Conservation (phyloP, 176 grass and related monocot species). For the Ananas comosus region DNA sequence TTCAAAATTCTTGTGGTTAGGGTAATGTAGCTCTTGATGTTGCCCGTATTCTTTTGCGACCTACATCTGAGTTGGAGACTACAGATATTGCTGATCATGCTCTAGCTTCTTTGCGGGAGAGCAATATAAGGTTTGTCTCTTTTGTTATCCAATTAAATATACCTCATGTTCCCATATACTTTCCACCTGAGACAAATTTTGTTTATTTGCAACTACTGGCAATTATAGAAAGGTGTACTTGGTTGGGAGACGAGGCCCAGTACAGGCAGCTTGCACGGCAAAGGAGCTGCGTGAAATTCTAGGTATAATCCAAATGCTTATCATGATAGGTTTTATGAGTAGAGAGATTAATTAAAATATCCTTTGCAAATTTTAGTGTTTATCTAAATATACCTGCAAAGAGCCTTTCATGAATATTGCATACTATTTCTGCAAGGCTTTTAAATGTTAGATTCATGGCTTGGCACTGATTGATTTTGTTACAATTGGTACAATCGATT, state of each 20-base stretch:
- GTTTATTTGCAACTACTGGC: constrained; percentile 16
- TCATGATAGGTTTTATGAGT: neutral
- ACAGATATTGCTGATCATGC: constrained; percentile 89
- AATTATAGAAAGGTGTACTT: constrained; percentile 69
- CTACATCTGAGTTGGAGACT: constrained; percentile 56
- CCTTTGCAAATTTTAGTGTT: neutral
- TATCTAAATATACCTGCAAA: neutral
- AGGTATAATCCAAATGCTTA: constrained; percentile 32
- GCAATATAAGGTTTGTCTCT: constrained; percentile 55
- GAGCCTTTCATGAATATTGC: neutral
- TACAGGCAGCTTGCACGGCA: constrained; percentile 87
- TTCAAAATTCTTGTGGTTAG: constrained; percentile 25
- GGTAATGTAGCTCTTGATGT: constrained; percentile 98
- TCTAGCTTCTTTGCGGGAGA: constrained; percentile 49
- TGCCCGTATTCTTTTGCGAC: constrained; percentile 71
- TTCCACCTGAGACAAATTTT: neutral
- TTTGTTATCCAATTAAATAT: neutral
- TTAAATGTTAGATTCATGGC: neutral
- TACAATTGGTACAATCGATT: constrained; percentile 5
- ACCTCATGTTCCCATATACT: neutral
- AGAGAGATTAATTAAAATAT: neutral
- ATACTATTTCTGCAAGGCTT: neutral
- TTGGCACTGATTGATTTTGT: neutral
- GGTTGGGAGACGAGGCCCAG: constrained; percentile 74
- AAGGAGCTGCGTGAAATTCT: constrained; percentile 89